Percentiles rank a stretch among this genome's conserved stretches.
These are phyloP conservation scores for Pythium guiyangense DNA, from an alignment of 352 stramenopile species.

Conservation along the genomic window DNA sequence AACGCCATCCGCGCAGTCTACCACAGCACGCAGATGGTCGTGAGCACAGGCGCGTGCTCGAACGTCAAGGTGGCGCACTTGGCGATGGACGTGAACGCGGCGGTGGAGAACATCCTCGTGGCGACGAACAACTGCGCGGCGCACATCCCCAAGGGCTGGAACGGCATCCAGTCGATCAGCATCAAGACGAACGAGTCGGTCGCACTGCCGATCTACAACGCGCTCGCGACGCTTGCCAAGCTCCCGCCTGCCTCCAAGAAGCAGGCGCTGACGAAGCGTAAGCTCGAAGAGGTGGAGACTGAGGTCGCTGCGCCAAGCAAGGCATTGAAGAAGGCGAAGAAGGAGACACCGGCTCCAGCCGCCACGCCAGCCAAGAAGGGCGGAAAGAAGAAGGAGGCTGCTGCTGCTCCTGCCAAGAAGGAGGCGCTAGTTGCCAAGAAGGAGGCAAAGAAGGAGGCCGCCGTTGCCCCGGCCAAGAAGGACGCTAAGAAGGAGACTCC, in stretches of 20 bases:
- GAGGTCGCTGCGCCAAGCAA: too few species aligned
- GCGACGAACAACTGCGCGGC: constrained; percentile 64
- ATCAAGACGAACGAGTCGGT: constrained; percentile 89
- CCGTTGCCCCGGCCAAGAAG: too few species aligned
- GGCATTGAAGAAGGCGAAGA: constrained; percentile 18
- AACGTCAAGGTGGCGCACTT: constrained; percentile 86
- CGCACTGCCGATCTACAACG: constrained; percentile 90
- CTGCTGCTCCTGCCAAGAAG: neutral
- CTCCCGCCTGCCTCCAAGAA: constrained; percentile 52
- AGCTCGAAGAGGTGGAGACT: constrained; percentile 44
- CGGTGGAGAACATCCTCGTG: constrained; percentile 75
- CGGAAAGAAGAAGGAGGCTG: constrained; percentile 4
- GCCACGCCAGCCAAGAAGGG: constrained; percentile 22
- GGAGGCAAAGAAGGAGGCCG: constrained; percentile 2
- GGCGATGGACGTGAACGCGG: constrained; percentile 50
- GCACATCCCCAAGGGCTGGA: constrained; percentile 88
- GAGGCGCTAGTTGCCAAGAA: constrained; percentile 8
- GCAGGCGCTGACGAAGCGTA: constrained; percentile 54
- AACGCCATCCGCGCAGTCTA: constrained; percentile 37
- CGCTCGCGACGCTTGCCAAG: constrained; percentile 54
- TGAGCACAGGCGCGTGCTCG: constrained; percentile 82
- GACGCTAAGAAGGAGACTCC: too few species aligned
- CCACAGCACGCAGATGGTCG: constrained; percentile 80
- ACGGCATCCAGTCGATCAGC: constrained; percentile 89
- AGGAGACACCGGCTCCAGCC: constrained; percentile 7